Base-by-base conservation (phyloP, 768 basidiomycete species). In the Leccinum ochraceum region DNA sequence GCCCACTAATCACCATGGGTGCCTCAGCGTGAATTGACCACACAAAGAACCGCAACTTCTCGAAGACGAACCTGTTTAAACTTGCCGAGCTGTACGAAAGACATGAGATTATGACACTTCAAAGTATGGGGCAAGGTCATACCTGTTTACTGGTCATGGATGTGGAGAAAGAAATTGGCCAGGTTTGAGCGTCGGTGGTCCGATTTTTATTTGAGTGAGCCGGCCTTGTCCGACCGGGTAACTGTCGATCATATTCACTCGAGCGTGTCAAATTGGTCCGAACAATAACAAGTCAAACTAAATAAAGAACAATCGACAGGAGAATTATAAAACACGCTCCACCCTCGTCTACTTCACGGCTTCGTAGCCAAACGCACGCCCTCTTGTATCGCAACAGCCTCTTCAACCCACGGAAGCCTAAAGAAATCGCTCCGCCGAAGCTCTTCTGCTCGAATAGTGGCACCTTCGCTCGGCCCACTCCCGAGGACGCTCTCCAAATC, bases 401-500 rank as follows among this genome's bases (percentile, higher is more conserved):
- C 86, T 66, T 90, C 88, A 13, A 97, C 94, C 95, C 95, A 98
- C 4, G 94, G 92, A 69, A 96, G 74, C 62, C 83, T 80, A 82
- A 97, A 98, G 76, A 94, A 90, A 71, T 97, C 94, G 69, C 91
- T 94, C 55, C 93, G 78, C 62, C 88, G 83, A 57, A 97, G 76
- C 71, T 97, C 94, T 65, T 96, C 94, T 59, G 92, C 91, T n/a
- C 91, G 78, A 10, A 95, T 83, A 2, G 86, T 86, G 69, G 85
- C 80, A 28, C 89, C 90, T 64, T 92, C 90, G 42, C 85, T 87
- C 3, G 89, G 86, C 1, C 93, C 94, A 70, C 89, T 92, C 32
- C 93, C 94, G n/a, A 97, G 80, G 59, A 95, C 81, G 59, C 85
- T 89, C 76, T 95, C 93, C 49, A 98, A 74, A 75, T 98, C 95